Evolutionary conservation across 2,329 filamentous ascomycete genomes (phyloP).

Genomic region (Bipolaris gigantea): DNA sequence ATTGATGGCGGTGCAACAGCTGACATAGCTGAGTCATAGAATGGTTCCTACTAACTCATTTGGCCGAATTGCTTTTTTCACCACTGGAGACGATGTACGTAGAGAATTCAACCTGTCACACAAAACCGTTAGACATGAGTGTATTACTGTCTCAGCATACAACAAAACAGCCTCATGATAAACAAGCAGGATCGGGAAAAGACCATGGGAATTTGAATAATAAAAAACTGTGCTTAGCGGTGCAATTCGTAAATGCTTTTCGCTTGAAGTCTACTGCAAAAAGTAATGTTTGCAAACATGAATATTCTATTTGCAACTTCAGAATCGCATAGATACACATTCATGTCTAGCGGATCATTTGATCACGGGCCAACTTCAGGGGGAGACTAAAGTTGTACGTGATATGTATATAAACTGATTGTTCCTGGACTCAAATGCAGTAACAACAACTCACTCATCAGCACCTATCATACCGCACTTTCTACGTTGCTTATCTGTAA

Average conservation of each 20-base stretch:
- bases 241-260: not conserved
- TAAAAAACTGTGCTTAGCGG: not conserved
- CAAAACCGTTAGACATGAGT: not conserved
- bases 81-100: not conserved
- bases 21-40: too few species aligned
- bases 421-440: not conserved
- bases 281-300: not conserved
- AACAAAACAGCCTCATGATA: not conserved
- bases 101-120: not conserved
- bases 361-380: not conserved
- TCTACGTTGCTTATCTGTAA: not conserved
- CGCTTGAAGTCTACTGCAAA: not conserved
- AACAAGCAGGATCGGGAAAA: not conserved
- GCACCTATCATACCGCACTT: not conserved
- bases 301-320: not conserved
- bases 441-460: not conserved
- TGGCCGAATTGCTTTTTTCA: not conserved
- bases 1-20: not conserved
- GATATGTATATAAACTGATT: not conserved
- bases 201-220: too few species aligned
- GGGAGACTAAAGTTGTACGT: not conserved
- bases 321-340: not conserved
- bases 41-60: not conserved
- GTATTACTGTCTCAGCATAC: not conserved
- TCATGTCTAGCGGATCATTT: not conserved